Evolutionary conservation across 179 eudicot species (phyloP), one percentile per base, ranked within the genome.

Genomic region (Beta corolliflora): DNA sequence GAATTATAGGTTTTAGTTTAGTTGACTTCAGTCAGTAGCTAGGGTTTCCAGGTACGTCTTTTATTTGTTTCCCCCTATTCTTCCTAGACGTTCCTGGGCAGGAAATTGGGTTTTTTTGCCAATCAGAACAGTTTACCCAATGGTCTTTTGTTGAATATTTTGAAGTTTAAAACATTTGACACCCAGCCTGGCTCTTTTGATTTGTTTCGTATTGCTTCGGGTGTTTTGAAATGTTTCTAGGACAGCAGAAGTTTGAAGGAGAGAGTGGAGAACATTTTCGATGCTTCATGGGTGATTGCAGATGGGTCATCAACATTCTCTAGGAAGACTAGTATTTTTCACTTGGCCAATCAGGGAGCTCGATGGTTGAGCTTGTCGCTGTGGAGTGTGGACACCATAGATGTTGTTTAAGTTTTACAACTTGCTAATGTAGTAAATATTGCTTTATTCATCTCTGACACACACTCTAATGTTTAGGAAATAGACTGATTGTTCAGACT

Each of bases 281-380:
- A 25, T 10, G 68, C 68, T 63, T 23, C 41, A 21, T 23, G 41
- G 7, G 68, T 63, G 68, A 3, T 10, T 63, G 15, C 3, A 63
- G 9, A 7, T 60, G 29, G 11, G 29, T 44, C 54, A 44, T 46
- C 41, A 61, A 76, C 56, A 59, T 59, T 76, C 68, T 50, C 44
- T 36, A 46, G 8, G 23, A 67, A 41, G 60, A 68, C 11, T 48
- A 48, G 9, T 48, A 29, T 80, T 63, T 45, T 73, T 31, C 73
- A 21, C 16, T 53, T 63, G 69, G 25, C 61, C 19, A 29, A 55
- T n/a, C 36, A 6, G 54, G 45, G 48, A 50, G 69, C 11, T 25
- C 36, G 73, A 18, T 60, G 67, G 73, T n/a, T 61, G 15, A 68
- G 66, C 36, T 60, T 44, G 50, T 70, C 58, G 67, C 19, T 58